These are phyloP conservation scores for Lineolata rhizophorae DNA, from an alignment of 495 filamentous ascomycete species.

Conservation along the genomic window DNA sequence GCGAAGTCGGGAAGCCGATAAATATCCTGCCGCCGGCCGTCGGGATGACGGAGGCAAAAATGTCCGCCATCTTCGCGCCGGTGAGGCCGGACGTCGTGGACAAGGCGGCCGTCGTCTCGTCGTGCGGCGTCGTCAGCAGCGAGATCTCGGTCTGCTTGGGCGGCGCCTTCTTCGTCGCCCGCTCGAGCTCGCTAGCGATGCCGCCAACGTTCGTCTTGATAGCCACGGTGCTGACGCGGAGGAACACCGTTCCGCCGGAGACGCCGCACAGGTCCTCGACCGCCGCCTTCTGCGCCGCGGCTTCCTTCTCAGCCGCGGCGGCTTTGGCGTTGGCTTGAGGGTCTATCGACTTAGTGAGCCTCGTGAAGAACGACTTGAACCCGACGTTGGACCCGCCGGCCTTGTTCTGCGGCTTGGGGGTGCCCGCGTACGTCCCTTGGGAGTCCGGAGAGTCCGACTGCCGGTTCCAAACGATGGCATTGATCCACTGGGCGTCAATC, in stretches of 20 bases:
- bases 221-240: conserved; percentile 65
- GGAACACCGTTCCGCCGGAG: conserved; percentile 56
- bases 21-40: conserved; percentile 76
- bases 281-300: conserved; percentile 29
- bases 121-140: conserved; percentile 75
- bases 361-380: background rate
- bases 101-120: conserved; percentile 40
- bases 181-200: conserved; percentile 72
- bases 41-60: conserved; percentile 80
- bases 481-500: conserved; percentile 84
- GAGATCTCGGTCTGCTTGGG: conserved; percentile 68
- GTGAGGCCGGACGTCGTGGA: conserved; percentile 26
- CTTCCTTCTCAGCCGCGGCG: conserved; percentile 25
- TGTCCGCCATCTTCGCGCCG: conserved; percentile 37
- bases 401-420: conserved; percentile 1
- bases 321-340: conserved; percentile 15
- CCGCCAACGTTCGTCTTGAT: conserved; percentile 47
- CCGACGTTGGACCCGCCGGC: conserved; percentile 3
- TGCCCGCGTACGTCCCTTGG: background rate
- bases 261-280: conserved; percentile 43
- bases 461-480: conserved; percentile 53
- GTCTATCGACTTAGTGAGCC: background rate
- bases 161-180: conserved; percentile 91
- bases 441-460: conserved; percentile 2
- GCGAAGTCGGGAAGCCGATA: conserved; percentile 92